phyloP scores from a whole-genome alignment of 257 asterid genomes.

The Solanum chiquidenum region DNA sequence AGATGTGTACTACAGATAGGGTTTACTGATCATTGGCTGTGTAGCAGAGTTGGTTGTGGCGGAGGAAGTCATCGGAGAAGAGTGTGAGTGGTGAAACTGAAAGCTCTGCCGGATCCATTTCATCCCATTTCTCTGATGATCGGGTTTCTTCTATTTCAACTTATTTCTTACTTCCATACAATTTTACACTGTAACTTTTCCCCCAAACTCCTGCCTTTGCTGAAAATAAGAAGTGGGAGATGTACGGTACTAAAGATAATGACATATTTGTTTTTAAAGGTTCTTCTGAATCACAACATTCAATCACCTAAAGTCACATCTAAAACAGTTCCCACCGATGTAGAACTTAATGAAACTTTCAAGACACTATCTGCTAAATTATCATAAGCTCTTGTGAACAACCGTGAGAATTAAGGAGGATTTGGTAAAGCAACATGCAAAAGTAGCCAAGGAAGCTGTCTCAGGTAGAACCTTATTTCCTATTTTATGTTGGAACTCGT shows the following conservation, averaged over 20 bases:
- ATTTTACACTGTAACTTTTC: no score
- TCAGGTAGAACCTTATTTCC: no score
- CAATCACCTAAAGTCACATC: slow-evolving; percentile 82
- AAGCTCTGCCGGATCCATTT: slow-evolving; percentile 60
- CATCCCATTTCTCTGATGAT: slow-evolving; percentile 79
- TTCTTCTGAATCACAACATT: slow-evolving; percentile 32
- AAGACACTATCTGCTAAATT: slow-evolving; percentile 50
- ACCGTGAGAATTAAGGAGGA: slow-evolving; percentile 56
- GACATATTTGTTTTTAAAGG: slow-evolving; percentile 16
- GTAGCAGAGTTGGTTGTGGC: not conserved
- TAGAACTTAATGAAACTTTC: slow-evolving; percentile 32
- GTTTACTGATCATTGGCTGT: no score
- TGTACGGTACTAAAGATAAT: no score
- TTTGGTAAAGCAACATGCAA: slow-evolving; percentile 76
- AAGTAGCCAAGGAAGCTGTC: slow-evolving; percentile 92
- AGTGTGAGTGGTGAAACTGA: slow-evolving; percentile 76
- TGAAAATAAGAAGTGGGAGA: no score
- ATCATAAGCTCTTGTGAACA: slow-evolving; percentile 60
- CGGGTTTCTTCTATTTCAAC: slow-evolving; percentile 1
- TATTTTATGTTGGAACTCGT: no score
- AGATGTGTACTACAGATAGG: no score
- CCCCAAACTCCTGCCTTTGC: no score
- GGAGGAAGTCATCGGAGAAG: slow-evolving; percentile 37
- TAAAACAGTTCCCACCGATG: slow-evolving; percentile 43
- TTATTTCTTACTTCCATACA: no score